Conservation (phyloP, 2,329 filamentous ascomycete genomes). For the Cadophora sp. region DNA sequence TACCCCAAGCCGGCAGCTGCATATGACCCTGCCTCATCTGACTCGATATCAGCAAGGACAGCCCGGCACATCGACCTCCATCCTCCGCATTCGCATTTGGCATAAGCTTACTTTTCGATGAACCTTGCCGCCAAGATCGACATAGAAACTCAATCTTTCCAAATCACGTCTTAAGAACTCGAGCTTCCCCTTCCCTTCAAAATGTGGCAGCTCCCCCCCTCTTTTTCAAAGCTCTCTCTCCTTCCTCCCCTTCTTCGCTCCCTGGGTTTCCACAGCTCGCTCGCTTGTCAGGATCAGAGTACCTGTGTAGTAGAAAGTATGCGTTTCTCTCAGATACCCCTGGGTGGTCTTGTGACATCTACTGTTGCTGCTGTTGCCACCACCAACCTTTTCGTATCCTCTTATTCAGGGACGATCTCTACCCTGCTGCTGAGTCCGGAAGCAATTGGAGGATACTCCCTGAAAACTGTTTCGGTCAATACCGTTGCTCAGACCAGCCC, state of each 20-base stretch:
- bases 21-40: background rate
- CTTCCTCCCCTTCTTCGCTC: conserved; percentile 23
- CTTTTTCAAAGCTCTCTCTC: conserved; percentile 20
- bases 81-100: conserved; percentile 13
- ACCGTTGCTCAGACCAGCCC: conserved; percentile 36
- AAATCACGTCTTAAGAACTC: background rate
- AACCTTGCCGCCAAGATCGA: conserved; percentile 11
- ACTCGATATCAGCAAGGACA: background rate
- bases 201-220: conserved; percentile 29
- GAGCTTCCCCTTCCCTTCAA: conserved; percentile 9
- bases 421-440: conserved; percentile 42
- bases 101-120: background rate
- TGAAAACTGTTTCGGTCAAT: conserved; percentile 33
- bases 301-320: conserved; percentile 22
- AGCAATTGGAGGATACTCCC: conserved; percentile 34
- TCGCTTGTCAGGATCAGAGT: conserved; percentile 6
- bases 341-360: conserved; percentile 32
- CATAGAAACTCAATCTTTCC: background rate
- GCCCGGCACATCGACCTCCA: background rate
- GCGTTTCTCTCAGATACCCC: conserved; percentile 31
- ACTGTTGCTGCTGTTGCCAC: conserved; percentile 23
- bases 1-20: background rate
- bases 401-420: conserved; percentile 47
- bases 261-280: conserved; percentile 15
- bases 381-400: conserved; percentile 47